Evolutionary conservation across 176 grass and related monocot genomes (phyloP), one percentile per base, ranked within the genome.

Genomic region (Panicum miliaceum): DNA sequence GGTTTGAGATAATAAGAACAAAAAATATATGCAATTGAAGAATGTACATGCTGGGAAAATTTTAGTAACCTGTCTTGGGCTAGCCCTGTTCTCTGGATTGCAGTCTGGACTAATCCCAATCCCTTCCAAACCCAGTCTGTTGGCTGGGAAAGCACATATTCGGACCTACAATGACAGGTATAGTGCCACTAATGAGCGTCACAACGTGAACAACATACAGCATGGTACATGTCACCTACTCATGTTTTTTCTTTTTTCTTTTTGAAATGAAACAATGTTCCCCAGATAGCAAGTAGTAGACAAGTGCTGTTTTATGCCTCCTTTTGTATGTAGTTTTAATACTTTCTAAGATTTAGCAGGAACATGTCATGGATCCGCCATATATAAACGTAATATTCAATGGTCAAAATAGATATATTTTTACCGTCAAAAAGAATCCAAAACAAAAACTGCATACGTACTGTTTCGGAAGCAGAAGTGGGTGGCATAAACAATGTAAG

Each of bases 401-500:
- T 29, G 73, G 32, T 43, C 67, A 71, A 40, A 41, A 77, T 16
- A 62, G 29, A 67, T 51, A 51, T 8, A 62, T 13, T 18, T 61
- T 79, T 40, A 77, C 32, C 22, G 68, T n/a, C 42, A 37, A 74
- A n/a, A 7, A 32, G 2, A 57, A 11, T 45, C 12, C 47, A 8
- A 74, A 83, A 43, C 34, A 54, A 29, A 54, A 77, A 57, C 10
- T 53, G 43, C 73, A 50, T 42, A 69, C 36, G 4, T 87, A 98
- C 93, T 19, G 96, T 98, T 90, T 93, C 66, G 0, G 91, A 81
- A 89, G 96, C 91, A 90, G 96, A 93, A 80, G 96, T 95, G 66
- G 96, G 96, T 52, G 96, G 96, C 92, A 98, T 98, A 92, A 98
- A 98, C 76, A 98, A 87, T 48, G 93, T 98, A 76, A 98, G 87